These are phyloP conservation scores for Cucurbitaria berberidis DNA, from an alignment of 2,329 filamentous ascomycete genomes.

Conservation along the genomic window DNA sequence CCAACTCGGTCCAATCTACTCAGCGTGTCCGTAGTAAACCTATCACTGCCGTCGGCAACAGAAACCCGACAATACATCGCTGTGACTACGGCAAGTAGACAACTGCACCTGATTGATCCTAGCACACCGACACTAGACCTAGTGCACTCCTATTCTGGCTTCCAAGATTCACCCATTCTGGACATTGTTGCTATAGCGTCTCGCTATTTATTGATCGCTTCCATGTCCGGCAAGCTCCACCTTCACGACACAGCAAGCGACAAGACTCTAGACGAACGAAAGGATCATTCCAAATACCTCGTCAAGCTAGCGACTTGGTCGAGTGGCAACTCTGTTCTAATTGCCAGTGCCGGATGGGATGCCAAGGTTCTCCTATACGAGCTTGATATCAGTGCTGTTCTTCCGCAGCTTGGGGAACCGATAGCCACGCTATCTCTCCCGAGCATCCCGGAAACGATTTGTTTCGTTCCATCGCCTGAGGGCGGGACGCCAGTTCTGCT, in stretches of 20 bases:
- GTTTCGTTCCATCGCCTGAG: slow-evolving; percentile 60
- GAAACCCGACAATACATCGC: slow-evolving; percentile 34
- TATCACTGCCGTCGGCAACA: slow-evolving; percentile 29
- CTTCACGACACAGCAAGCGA: slow-evolving; percentile 53
- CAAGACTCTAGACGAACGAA: slow-evolving; percentile 55
- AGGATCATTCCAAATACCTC: slow-evolving; percentile 65
- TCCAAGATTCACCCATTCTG: slow-evolving; percentile 62
- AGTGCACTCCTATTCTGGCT: slow-evolving; percentile 44
- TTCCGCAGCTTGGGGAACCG: slow-evolving; percentile 46
- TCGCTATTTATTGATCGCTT: slow-evolving; percentile 59
- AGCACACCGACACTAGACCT: slow-evolving; percentile 40
- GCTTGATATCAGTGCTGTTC: slow-evolving; percentile 32
- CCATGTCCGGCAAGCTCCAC: slow-evolving; percentile 65
- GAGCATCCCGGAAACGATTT: slow-evolving; percentile 64
- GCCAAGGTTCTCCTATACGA: slow-evolving; percentile 61
- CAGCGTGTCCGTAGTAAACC: slow-evolving; percentile 53
- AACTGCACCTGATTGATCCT: slow-evolving; percentile 55
- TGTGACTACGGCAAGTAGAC: slow-evolving; percentile 48
- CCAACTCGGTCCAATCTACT: slow-evolving; percentile 62
- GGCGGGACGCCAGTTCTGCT: slow-evolving; percentile 56
- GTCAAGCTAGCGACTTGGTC: slow-evolving; percentile 57
- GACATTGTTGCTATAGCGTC: slow-evolving; percentile 54
- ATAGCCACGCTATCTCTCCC: slow-evolving; percentile 52
- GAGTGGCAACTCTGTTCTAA: slow-evolving; percentile 35
- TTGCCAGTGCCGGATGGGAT: slow-evolving; percentile 69